Evolutionary conservation across 2,329 filamentous ascomycete species (phyloP).

Genomic region (Pestalotiopsis sp.): DNA sequence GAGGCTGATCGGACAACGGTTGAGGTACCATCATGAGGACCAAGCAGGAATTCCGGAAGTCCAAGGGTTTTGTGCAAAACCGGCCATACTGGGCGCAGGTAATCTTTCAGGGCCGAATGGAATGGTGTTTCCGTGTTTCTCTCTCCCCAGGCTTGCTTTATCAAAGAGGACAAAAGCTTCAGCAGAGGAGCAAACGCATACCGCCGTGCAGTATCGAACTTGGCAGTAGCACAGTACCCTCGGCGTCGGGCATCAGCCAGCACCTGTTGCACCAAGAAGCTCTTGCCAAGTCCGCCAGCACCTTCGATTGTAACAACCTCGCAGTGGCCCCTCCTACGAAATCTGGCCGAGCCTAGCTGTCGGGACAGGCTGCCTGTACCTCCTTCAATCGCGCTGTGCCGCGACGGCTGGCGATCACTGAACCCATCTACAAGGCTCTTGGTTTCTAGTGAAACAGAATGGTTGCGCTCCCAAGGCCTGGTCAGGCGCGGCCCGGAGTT

Average conservation of each 20-base stretch:
- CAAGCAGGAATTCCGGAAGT: slow-evolving; percentile 70
- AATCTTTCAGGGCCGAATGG: slow-evolving; percentile 62
- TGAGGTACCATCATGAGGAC: slow-evolving; percentile 42
- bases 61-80: slow-evolving; percentile 63
- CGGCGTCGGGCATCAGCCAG: slow-evolving; percentile 60
- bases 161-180: slow-evolving; percentile 65
- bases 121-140: slow-evolving; percentile 66
- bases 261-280: slow-evolving; percentile 64
- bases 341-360: slow-evolving; percentile 58
- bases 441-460: slow-evolving; percentile 51
- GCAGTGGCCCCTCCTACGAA: slow-evolving; percentile 62
- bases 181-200: slow-evolving; percentile 65
- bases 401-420: slow-evolving; percentile 42
- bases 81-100: slow-evolving; percentile 65
- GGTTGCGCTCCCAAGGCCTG: slow-evolving; percentile 54
- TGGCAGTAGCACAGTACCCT: slow-evolving; percentile 67
- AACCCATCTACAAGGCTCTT: slow-evolving; percentile 48
- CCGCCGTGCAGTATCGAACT: slow-evolving; percentile 64
- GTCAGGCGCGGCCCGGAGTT: slow-evolving; percentile 40
- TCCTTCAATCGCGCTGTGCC: slow-evolving; percentile 43
- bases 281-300: slow-evolving; percentile 66
- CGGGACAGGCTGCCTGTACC: slow-evolving; percentile 53
- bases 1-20: slow-evolving; percentile 37
- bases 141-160: slow-evolving; percentile 69
- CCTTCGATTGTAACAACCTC: slow-evolving; percentile 65